Base-by-base conservation (phyloP, 1,284 basidiomycete genomes). In the Malassezia yamatoensis region DNA sequence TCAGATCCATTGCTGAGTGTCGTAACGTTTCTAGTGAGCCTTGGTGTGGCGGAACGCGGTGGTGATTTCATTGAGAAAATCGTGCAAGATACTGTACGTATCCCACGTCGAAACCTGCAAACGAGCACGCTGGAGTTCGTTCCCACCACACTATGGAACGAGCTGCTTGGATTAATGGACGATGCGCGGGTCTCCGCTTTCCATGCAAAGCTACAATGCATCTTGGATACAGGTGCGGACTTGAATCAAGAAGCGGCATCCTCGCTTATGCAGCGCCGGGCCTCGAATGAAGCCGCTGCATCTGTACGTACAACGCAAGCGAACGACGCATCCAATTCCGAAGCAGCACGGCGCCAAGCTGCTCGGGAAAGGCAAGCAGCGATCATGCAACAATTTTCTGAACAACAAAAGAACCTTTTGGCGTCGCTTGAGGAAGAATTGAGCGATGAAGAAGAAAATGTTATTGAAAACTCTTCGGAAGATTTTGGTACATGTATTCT, bases 1-100 rank as follows among this genome's bases (percentile, higher is more conserved):
- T 70, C 69, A 0, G 90, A 93, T 69, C 86, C 87, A 2, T 86
- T 96, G 52, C 80, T 96, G 13, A 93, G 96, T 73, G 85, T 91
- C 61, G 82, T 83, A 0, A 78, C 96, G 21, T 88, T 94, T 72
- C 64, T 74, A 36, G 32, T 67, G 49, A 60, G 65, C 53, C 60
- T 64, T 24, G 72, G 63, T 16, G 42, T 74, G 12, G 62, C 64
- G 13, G 69, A 70, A 44, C 49, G 50, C 5, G 58, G 59, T 15
- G 58, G 46, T 2, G 43, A 10, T 33, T 70, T 70, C 48, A 62
- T 61, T 0, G 39, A 54, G 48, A 53, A 54, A 16, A 53, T 59
- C 3, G 45, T 36, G 3, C 34, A 58, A 6, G 24, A 39, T 36
- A 20, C 12, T 13, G 16, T 43, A 18, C 38, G 38, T 39, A 20